Evolutionary conservation across 768 basidiomycete species (phyloP), one percentile per base, ranked within the genome.

Genomic region (Terana coerulea): DNA sequence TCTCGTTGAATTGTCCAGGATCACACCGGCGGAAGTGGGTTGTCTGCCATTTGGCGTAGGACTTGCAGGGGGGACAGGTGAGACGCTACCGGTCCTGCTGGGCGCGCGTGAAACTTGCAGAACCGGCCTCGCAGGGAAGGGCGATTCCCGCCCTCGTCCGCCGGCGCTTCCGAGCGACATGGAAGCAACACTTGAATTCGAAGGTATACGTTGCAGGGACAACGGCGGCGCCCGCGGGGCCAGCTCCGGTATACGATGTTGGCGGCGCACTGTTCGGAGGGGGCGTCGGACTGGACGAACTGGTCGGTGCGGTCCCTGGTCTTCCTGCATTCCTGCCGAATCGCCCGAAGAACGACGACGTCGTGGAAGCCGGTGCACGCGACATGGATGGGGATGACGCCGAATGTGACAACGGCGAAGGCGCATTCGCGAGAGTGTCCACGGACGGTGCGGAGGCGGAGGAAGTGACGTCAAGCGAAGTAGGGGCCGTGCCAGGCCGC

Each of bases 51-150:
- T 24, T 26, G 43, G 12, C 49, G 37, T 26, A 35, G 28, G 19
- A 43, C 39, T 53, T 45, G 11, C 52, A 39, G 37, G 47, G 52
- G 31, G 41, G 19, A 45, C 53, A 49, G 62, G 61, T 19, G 63
- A 58, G n/a, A 59, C 55, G 44, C 60, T 60, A 48, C 63, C 69
- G 9, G 67, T 49, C 21, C 64, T 65, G 26, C 12, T 31, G 4
- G 50, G 11, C 25, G 54, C 28, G 46, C 47, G 5, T 54, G 58
- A 31, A 49, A 61, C 64, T 43, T 52, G 63, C 5, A 69, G 50
- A n/a, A 77, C 54, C 17, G 77, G 77, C 9, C 64, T 66, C n/a
- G 70, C 46, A 21, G 80, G 80, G 66, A 81, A 81, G 0, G 81
- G 78, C 12, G 71, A 56, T 58, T 78, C 74, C 33, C 72, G 71